These are phyloP conservation scores for Alloteropsis semialata DNA, from an alignment of 176 grass and related monocot species.

Conservation along the genomic window DNA sequence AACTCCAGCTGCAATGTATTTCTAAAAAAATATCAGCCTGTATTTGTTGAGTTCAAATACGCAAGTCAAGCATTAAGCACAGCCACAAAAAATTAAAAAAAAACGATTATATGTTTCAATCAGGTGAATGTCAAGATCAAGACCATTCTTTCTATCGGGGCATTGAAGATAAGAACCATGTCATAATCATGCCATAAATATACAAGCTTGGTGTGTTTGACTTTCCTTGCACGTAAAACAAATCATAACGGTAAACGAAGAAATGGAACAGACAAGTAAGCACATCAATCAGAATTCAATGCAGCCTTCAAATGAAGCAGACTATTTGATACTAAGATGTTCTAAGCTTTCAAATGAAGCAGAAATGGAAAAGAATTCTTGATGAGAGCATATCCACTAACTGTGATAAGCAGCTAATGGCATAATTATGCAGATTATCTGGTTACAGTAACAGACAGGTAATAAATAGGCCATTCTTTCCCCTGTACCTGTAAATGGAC, in stretches of 20 bases:
- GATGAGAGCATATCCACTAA: neutral
- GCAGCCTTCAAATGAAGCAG: constrained; percentile 15
- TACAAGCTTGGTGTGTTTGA: neutral
- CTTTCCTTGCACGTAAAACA: neutral
- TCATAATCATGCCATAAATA: constrained; percentile 25
- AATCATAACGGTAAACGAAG: neutral
- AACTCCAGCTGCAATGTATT: constrained; percentile 71
- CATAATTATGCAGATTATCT: constrained; percentile 18
- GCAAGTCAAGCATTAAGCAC: neutral
- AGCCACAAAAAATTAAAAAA: neutral
- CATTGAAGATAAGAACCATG: neutral
- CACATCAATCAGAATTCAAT: neutral
- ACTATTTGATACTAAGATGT: neutral
- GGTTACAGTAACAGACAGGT: neutral
- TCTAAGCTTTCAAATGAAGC: no score
- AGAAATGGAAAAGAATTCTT: no score
- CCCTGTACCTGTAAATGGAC: constrained; percentile 11
- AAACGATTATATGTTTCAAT: neutral
- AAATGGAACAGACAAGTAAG: neutral
- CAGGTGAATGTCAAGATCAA: constrained; percentile 18
- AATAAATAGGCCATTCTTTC: neutral
- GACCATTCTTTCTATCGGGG: neutral
- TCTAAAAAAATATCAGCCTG: neutral
- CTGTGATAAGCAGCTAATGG: neutral
- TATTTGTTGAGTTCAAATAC: neutral